A percentile compares a stretch with the other conserved stretches of the same genome.
Evolutionary conservation across 768 basidiomycete genomes (phyloP).

Genomic region (Cystofilobasidium macerans): DNA sequence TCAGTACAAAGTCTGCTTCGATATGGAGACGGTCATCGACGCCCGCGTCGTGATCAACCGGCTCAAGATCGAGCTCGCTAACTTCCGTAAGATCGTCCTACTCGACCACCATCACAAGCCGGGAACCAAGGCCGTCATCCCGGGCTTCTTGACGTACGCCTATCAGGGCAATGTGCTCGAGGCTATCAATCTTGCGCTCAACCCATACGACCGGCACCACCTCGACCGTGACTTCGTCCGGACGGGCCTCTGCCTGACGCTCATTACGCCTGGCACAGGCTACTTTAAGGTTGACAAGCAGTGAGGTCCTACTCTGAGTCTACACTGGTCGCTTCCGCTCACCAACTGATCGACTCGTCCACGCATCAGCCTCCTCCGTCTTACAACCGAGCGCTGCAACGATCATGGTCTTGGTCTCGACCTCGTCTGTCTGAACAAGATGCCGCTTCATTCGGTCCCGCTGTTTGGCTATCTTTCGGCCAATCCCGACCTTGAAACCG

Average conservation of each 20-base stretch:
- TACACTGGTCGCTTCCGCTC: neutral
- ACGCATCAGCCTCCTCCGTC: slow-evolving; percentile 51
- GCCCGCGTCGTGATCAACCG: slow-evolving; percentile 78
- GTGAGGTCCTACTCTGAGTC: neutral
- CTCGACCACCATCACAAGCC: slow-evolving; percentile 77
- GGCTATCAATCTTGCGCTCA: slow-evolving; percentile 81
- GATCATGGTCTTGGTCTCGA: slow-evolving; percentile 88
- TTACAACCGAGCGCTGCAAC: slow-evolving; percentile 86
- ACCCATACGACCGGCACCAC: slow-evolving; percentile 86
- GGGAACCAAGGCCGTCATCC: slow-evolving; percentile 32
- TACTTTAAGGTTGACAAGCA: slow-evolving; percentile 83
- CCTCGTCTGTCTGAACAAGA: slow-evolving; percentile 76
- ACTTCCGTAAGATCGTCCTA: slow-evolving; percentile 78
- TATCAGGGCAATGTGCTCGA: slow-evolving; percentile 94
- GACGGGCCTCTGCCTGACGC: slow-evolving; percentile 68
- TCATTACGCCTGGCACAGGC: slow-evolving; percentile 88
- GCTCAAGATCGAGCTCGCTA: slow-evolving; percentile 70
- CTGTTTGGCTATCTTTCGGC: slow-evolving; percentile 74
- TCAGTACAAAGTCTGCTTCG: slow-evolving; percentile 84
- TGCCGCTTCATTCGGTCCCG: slow-evolving; percentile 83
- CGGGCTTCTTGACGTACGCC: slow-evolving; percentile 45
- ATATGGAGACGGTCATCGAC: slow-evolving; percentile 74
- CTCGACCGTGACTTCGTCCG: slow-evolving; percentile 82
- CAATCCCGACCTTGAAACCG: slow-evolving; percentile 40
- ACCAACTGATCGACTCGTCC: neutral